phyloP scores from a whole-genome alignment of 2,329 filamentous ascomycete species.

The Botryotinia calthae region DNA sequence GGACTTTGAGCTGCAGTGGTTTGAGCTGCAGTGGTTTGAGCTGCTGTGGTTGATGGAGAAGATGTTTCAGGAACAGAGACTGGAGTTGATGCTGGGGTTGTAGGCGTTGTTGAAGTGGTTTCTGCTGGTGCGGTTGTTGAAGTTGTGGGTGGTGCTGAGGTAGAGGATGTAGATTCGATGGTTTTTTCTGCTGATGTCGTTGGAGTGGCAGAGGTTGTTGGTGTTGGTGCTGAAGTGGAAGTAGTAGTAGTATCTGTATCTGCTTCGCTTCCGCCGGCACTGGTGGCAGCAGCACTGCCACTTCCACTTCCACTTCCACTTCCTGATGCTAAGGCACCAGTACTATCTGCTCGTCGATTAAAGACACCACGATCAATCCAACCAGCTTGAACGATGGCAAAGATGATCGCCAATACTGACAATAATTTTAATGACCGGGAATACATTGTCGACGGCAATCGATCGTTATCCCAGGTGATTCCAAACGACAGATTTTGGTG shows the following conservation, averaged over 20 bases:
- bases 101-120: background rate
- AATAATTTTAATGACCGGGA: conserved; percentile 7
- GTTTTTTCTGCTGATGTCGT: background rate
- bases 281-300: background rate
- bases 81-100: background rate
- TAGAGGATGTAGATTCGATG: background rate
- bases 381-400: conserved; percentile 31
- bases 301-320: background rate
- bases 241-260: conserved; percentile 11
- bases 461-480: background rate
- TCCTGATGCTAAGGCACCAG: background rate
- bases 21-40: background rate
- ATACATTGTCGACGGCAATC: conserved; percentile 9
- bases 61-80: conserved; percentile 18
- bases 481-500: conserved; percentile 1
- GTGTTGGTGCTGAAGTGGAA: background rate
- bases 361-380: conserved; percentile 28
- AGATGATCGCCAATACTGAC: conserved; percentile 22
- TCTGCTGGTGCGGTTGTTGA: background rate
- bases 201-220: background rate
- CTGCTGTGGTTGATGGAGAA: background rate
- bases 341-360: conserved; percentile 20
- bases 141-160: conserved; percentile 1
- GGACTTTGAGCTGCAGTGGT: background rate
- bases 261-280: background rate